Evolutionary conservation across 768 basidiomycete species (phyloP).

Genomic region (Mycena filopes): DNA sequence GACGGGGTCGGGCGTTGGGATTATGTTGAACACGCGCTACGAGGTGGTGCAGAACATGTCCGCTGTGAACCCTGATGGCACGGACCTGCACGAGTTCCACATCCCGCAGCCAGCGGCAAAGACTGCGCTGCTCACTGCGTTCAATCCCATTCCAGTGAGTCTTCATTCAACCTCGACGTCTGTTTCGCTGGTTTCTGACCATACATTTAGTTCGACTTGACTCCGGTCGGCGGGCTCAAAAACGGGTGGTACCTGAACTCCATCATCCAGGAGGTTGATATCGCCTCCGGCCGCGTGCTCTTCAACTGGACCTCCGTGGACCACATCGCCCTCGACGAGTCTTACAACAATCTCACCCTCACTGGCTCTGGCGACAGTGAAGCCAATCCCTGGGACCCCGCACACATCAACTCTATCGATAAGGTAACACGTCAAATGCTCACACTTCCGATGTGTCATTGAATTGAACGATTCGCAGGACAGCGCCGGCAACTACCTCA

Average conservation of each 20-base stretch:
- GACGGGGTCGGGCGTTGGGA: conserved; percentile 1
- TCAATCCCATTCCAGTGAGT: conserved; percentile 15
- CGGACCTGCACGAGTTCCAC: conserved; percentile 21
- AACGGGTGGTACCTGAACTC: conserved; percentile 26
- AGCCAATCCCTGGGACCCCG: conserved; percentile 6
- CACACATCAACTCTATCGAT: conserved; percentile 23
- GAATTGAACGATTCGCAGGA: conserved; percentile 3
- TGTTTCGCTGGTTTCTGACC: background rate
- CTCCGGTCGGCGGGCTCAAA: conserved; percentile 4
- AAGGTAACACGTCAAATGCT: too few relatives aligned
- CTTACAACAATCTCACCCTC: conserved; percentile 8
- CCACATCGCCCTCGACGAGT: conserved; percentile 21
- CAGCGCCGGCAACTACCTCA: conserved; percentile 30
- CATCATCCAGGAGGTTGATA: conserved; percentile 16
- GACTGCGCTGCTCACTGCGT: conserved; percentile 22
- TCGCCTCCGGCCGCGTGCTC: conserved; percentile 1
- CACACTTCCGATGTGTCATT: too few relatives aligned
- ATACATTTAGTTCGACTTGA: conserved; percentile 5
- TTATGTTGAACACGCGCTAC: conserved; percentile 17
- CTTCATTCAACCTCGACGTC: background rate
- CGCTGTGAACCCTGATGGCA: conserved; percentile 7
- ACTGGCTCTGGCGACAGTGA: background rate
- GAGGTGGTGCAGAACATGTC: conserved; percentile 18
- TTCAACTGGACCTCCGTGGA: conserved; percentile 23
- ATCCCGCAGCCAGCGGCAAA: conserved; percentile 12